phyloP scores from a whole-genome alignment of 345 rosid species.

The Crucihimalaya himalaica region DNA sequence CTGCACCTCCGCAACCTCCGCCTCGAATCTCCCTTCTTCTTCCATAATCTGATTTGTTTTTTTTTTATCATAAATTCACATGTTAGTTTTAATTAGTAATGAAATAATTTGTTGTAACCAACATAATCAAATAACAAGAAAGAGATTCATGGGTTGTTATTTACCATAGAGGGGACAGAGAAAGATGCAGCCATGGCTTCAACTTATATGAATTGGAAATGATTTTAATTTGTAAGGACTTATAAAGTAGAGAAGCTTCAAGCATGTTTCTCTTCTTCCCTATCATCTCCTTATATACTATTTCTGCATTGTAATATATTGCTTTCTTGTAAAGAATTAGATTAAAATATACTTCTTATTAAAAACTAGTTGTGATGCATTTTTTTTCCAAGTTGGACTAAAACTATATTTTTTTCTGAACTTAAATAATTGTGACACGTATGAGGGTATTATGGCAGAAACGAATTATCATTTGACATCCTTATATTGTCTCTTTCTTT shows the following conservation, averaged over 20 bases:
- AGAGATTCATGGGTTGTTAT: neutral
- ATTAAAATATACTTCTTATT: neutral
- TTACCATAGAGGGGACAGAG: conserved; percentile 91
- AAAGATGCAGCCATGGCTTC: conserved; percentile 89
- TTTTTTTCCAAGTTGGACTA: conserved; percentile 10
- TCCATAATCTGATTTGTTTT: conserved; percentile 60
- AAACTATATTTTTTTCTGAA: neutral
- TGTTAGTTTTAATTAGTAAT: neutral
- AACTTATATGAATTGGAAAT: conserved; percentile 34
- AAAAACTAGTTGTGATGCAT: conserved; percentile 15
- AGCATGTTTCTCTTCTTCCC: conserved; percentile 36
- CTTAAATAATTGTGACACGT: conserved; percentile 30
- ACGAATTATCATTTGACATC: conserved; percentile 24
- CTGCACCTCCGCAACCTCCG: conserved; percentile 91
- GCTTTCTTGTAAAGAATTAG: neutral
- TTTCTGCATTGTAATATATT: conserved; percentile 13
- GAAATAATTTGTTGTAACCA: neutral
- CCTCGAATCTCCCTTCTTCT: conserved; percentile 90
- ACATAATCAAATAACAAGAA: neutral
- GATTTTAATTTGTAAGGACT: conserved; percentile 23
- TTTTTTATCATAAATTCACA: neutral
- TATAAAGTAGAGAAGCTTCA: conserved; percentile 38
- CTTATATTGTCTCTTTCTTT: neutral
- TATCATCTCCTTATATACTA: conserved; percentile 38
- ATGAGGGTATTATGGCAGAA: conserved; percentile 8